These are phyloP conservation scores for Populus hybrid DNA, from an alignment of 441 rosid genomes.

Conservation along the genomic window DNA sequence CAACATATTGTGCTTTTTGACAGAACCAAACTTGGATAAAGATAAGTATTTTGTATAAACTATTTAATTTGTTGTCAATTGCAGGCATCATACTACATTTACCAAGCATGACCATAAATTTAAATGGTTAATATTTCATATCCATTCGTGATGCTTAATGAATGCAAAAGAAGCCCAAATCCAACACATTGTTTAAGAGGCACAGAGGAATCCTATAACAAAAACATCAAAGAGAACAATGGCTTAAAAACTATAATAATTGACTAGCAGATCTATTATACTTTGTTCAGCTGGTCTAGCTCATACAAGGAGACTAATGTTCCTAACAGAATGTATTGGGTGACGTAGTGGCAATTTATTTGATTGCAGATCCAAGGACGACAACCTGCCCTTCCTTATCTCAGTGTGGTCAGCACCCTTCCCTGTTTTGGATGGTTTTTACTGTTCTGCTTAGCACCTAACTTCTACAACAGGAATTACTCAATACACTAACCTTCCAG, in stretches of 20 bases:
- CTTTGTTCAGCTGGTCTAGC: not conserved
- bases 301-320: not conserved
- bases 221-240: slow-evolving; percentile 4
- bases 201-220: not conserved
- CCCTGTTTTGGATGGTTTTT: not conserved
- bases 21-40: not conserved
- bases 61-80: not conserved
- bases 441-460: not conserved
- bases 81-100: not conserved
- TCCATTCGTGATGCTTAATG: not conserved
- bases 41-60: slow-evolving; percentile 1
- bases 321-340: not conserved
- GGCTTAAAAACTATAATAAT: slow-evolving; percentile 1
- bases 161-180: slow-evolving; percentile 1
- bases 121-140: not conserved
- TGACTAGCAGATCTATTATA: not conserved
- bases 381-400: not conserved
- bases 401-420: not conserved
- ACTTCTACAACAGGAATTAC: not conserved
- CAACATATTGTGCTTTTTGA: not conserved
- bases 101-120: not conserved
- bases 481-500: slow-evolving; percentile 69
- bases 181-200: not conserved
- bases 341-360: not conserved
- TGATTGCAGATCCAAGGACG: not conserved